phyloP scores from a whole-genome alignment of 805 yeast genomes.

The Teunomyces cretensis region DNA sequence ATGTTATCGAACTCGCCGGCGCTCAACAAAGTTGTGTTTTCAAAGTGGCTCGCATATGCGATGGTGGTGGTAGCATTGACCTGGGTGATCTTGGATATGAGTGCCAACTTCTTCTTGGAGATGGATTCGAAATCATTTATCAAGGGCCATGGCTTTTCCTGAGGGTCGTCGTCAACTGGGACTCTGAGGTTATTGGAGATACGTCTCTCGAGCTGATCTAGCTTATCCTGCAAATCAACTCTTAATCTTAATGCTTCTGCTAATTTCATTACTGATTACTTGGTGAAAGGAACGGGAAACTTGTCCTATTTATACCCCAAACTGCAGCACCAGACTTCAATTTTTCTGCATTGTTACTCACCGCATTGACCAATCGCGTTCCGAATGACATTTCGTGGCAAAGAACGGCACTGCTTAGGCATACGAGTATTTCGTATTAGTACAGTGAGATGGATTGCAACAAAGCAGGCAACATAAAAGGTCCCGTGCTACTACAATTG shows the following conservation, averaged over 20 bases:
- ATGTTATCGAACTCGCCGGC: not conserved
- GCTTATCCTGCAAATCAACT: not conserved
- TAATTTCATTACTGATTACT: conserved; percentile 4
- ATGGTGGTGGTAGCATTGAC: not conserved
- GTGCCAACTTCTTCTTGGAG: not conserved
- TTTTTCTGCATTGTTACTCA: no score
- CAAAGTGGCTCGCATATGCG: not conserved
- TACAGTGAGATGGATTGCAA: no score
- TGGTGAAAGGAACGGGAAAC: no score
- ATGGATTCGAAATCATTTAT: not conserved
- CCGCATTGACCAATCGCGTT: no score
- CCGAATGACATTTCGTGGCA: no score
- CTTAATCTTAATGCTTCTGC: not conserved
- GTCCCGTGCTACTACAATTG: no score
- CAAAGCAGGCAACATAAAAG: no score
- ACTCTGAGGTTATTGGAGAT: not conserved
- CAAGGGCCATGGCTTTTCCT: not conserved
- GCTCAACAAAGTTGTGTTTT: not conserved
- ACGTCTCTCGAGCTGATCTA: not conserved
- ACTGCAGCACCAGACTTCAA: no score
- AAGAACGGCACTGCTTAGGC: no score
- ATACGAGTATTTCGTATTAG: no score
- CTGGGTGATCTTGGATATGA: not conserved
- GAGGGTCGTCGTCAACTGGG: not conserved
- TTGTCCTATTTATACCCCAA: no score